These are phyloP conservation scores for Takakia lepidozioides DNA, from an alignment of 225 moss, liverwort and hornwort species.

Conservation along the genomic window DNA sequence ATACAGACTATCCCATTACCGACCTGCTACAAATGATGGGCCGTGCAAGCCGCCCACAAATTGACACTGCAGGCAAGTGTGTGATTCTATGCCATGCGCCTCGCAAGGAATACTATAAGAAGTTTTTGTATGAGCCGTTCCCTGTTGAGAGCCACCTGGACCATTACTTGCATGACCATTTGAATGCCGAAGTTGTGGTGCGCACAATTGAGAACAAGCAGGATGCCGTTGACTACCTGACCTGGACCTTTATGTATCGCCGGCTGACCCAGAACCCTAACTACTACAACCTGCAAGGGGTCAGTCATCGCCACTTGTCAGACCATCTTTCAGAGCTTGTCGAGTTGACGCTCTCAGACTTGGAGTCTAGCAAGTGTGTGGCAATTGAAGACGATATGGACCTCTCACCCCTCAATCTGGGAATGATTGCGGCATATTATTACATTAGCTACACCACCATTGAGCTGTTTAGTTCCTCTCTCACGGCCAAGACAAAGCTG, in stretches of 20 bases:
- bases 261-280: constrained; percentile 93
- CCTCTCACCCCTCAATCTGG: constrained; percentile 76
- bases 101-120: constrained; percentile 92
- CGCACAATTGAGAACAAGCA: constrained; percentile 96
- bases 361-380: constrained; percentile 91
- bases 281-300: constrained; percentile 89
- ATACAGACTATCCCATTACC: constrained; percentile 90
- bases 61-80: constrained; percentile 76
- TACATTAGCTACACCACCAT: constrained; percentile 96
- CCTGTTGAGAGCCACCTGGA: constrained; percentile 94
- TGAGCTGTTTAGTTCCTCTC: constrained; percentile 85
- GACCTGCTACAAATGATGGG: constrained; percentile 99
- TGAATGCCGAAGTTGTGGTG: constrained; percentile 92
- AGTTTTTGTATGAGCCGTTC: constrained; percentile 87
- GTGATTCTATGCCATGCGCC: constrained; percentile 95
- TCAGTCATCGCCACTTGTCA: constrained; percentile 88
- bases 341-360: constrained; percentile 69
- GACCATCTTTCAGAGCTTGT: constrained; percentile 91
- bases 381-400: constrained; percentile 93
- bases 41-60: constrained; percentile 75
- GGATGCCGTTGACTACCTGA: constrained; percentile 93
- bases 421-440: constrained; percentile 98
- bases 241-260: constrained; percentile 93
- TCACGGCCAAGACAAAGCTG: constrained; percentile 87
- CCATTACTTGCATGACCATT: constrained; percentile 81